Evolutionary conservation across 2,329 filamentous ascomycete genomes (phyloP).

Genomic region (Neonectria punicea): DNA sequence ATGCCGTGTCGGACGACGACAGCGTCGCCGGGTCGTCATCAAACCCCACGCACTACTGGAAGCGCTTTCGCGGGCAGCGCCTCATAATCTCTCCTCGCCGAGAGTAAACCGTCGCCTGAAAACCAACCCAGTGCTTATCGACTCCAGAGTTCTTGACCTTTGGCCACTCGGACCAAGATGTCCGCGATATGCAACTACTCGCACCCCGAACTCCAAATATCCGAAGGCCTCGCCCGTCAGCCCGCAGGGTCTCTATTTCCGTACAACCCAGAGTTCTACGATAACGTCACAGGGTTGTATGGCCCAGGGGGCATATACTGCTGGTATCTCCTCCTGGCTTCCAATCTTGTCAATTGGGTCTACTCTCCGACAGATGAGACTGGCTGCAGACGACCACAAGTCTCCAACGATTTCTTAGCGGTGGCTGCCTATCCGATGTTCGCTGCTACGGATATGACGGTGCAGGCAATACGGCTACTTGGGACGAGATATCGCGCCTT

Average conservation of each 20-base stretch:
- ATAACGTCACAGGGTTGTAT: slow-evolving; percentile 8
- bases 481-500: slow-evolving; percentile 5
- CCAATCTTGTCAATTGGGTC: slow-evolving; percentile 7
- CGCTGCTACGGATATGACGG: slow-evolving; percentile 14
- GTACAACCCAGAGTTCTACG: slow-evolving; percentile 24
- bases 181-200: slow-evolving; percentile 21
- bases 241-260: slow-evolving; percentile 8
- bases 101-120: too few species aligned
- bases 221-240: not conserved
- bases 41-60: too few species aligned
- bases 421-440: slow-evolving; percentile 11
- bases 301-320: slow-evolving; percentile 15
- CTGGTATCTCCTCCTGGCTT: slow-evolving; percentile 14
- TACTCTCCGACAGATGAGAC: not conserved
- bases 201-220: slow-evolving; percentile 13
- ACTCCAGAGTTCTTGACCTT: too few species aligned
- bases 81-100: too few species aligned
- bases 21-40: too few species aligned
- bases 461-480: slow-evolving; percentile 7
- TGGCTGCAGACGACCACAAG: not conserved
- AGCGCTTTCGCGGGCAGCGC: too few species aligned
- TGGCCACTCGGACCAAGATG: not conserved
- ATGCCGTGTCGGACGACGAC: too few species aligned
- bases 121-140: too few species aligned
- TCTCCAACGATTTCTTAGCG: slow-evolving; percentile 14